Base-by-base conservation (phyloP, 495 filamentous ascomycete genomes). In the Lichenothelia convexa region DNA sequence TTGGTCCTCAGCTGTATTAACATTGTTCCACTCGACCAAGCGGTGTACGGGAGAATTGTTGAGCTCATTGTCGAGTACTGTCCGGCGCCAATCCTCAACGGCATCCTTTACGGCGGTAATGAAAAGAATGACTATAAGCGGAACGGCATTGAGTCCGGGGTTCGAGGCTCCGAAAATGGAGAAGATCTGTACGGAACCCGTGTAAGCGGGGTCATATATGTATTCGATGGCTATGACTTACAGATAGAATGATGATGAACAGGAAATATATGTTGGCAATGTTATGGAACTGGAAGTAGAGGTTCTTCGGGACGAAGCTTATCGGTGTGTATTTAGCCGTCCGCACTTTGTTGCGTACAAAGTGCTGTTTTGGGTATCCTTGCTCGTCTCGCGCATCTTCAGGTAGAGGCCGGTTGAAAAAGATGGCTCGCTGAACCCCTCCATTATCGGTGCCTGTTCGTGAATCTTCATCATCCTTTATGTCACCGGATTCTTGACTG, bases 241-340 rank as follows among this genome's bases (percentile, higher is more conserved):
- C 91, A 44, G 75, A 70, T 38, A 99, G 71, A 52, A 99, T 87
- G 54, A 93, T 87, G 43, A 89, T 70, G 59, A 94, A 93, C 38
- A 95, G 64, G 66, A 99, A 99, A 57, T 93, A 99, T 26, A 95
- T 74, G 56, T 95, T 99, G 36, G 91, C 91, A 45, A 99, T 81
- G 55, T 95, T 95, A 59, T 95, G 86, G 54, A 99, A 95, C 56
- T 99, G 91, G 40, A 89, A 76, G 68, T 74, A 99, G 38, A 95
- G 54, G 55, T 99, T 93, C 59, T 95, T 94, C 7, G 91, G 91
- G n/a, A 95, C 57, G 61, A 99, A 99, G 45, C 79, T 91, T 35
- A 99, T 58, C 11, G 91, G 74, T 3, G 91, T 95, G 57, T 94
- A 99, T 55, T 94, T 95, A 35, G 91, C 79, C 3, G 91, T 99